Evolutionary conservation across 2,329 filamentous ascomycete species (phyloP).

Genomic region (Hypoxylon sp.): DNA sequence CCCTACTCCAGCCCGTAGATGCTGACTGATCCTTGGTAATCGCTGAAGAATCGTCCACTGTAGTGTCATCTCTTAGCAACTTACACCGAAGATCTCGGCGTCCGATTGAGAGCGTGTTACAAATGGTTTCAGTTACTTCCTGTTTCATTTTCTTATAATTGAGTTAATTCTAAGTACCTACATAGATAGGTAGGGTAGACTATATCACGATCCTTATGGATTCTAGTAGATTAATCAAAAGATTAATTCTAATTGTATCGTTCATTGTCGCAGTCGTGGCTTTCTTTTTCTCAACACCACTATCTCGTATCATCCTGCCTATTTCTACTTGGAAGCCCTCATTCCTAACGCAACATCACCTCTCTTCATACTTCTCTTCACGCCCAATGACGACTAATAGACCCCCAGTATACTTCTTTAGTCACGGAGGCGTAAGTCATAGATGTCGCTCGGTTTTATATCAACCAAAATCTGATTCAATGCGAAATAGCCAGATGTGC

Average conservation of each 20-base stretch:
- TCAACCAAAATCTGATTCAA: slow-evolving; percentile 27
- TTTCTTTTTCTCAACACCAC: slow-evolving; percentile 44
- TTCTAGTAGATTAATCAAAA: slow-evolving; percentile 25
- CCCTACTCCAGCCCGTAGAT: neutral
- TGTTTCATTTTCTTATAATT: slow-evolving; percentile 4
- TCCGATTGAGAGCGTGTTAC: slow-evolving; percentile 20
- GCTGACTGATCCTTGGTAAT: slow-evolving; percentile 55
- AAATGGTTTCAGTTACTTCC: slow-evolving; percentile 25
- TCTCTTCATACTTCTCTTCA: slow-evolving; percentile 16
- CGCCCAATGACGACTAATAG: slow-evolving; percentile 50
- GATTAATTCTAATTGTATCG: slow-evolving; percentile 40
- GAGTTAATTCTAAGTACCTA: neutral
- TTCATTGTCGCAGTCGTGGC: slow-evolving; percentile 49
- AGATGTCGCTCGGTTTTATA: neutral
- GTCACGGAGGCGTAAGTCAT: slow-evolving; percentile 64
- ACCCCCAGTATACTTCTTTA: slow-evolving; percentile 65
- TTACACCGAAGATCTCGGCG: slow-evolving; percentile 16
- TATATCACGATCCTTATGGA: slow-evolving; percentile 26
- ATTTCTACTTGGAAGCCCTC: slow-evolving; percentile 40
- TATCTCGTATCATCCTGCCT: slow-evolving; percentile 41
- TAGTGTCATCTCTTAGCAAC: slow-evolving; percentile 18
- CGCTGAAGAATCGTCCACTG: slow-evolving; percentile 41
- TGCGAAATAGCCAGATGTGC: slow-evolving; percentile 68
- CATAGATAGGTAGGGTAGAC: neutral
- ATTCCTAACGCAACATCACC: slow-evolving; percentile 33